Conservation (phyloP, 2,329 filamentous ascomycete genomes). For the Furcasterigmium sp. region DNA sequence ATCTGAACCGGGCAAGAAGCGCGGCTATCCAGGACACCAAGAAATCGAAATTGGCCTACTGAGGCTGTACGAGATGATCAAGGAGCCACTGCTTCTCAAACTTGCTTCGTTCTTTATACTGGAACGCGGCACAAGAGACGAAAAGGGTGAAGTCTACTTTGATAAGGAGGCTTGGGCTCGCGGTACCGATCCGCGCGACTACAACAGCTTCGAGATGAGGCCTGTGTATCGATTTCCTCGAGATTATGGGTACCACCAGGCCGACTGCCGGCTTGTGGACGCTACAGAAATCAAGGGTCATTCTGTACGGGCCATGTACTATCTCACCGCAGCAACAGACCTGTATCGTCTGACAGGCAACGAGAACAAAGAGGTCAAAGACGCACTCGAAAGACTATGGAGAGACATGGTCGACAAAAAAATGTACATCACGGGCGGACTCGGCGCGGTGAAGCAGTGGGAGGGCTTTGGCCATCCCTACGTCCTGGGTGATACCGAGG, state of each 20-base stretch:
- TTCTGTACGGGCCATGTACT: constrained; percentile 54
- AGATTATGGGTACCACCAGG: constrained; percentile 47
- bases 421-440: constrained; percentile 58
- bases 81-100: constrained; percentile 22
- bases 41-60: constrained; percentile 42
- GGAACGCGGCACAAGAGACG: constrained; percentile 48
- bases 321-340: constrained; percentile 53
- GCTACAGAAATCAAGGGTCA: constrained; percentile 53
- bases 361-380: constrained; percentile 22
- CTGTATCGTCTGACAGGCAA: constrained; percentile 28
- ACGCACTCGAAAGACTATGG: constrained; percentile 45
- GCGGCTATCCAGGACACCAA: constrained; percentile 5
- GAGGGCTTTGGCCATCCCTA: constrained; percentile 1
- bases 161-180: constrained; percentile 40
- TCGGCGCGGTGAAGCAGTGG: constrained; percentile 34
- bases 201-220: constrained; percentile 12
- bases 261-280: constrained; percentile 47
- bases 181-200: constrained; percentile 30
- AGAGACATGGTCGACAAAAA: constrained; percentile 55
- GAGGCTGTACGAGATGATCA: constrained; percentile 28
- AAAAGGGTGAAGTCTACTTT: constrained; percentile 46
- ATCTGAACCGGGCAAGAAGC: not conserved
- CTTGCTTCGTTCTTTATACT: constrained; percentile 51
- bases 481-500: constrained; percentile 3
- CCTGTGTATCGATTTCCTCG: constrained; percentile 32